A percentile compares a stretch with the other conserved stretches of the same genome.
phyloP scores from a whole-genome alignment of 208 protist genomes.

The Leishmania guyanensis region DNA sequence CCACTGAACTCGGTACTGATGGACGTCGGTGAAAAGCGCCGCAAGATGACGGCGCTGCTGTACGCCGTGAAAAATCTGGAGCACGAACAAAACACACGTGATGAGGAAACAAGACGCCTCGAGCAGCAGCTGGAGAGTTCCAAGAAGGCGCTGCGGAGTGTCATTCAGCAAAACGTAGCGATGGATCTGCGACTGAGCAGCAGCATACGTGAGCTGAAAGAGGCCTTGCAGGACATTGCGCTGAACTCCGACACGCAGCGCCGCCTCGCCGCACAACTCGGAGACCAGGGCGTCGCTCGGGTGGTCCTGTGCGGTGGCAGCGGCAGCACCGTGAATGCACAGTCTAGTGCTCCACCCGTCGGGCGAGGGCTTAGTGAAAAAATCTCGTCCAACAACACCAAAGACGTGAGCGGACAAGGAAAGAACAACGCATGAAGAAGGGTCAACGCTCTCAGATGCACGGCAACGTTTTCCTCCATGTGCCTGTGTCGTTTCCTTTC shows the following conservation, averaged over 20 bases:
- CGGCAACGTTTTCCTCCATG: background rate
- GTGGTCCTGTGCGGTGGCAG: constrained; percentile 34
- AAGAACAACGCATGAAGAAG: background rate
- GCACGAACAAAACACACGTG: constrained; percentile 29
- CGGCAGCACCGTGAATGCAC: background rate
- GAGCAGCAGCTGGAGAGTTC: constrained; percentile 26
- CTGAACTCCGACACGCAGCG: constrained; percentile 52
- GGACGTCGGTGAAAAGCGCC: constrained; percentile 13
- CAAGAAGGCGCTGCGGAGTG: constrained; percentile 32
- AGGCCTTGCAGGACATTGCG: constrained; percentile 68
- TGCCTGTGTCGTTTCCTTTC: background rate
- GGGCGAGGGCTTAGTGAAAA: constrained; percentile 12
- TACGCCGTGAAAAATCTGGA: constrained; percentile 33
- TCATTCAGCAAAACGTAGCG: constrained; percentile 48
- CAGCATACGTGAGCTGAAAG: constrained; percentile 54
- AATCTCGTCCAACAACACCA: background rate
- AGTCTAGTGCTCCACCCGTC: background rate
- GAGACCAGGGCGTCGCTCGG: constrained; percentile 24
- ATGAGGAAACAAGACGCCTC: constrained; percentile 24
- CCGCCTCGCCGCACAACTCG: constrained; percentile 40
- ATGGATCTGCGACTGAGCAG: constrained; percentile 36
- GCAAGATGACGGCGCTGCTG: constrained; percentile 26
- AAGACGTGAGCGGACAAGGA: background rate
- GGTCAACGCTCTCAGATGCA: background rate
- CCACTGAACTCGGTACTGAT: constrained; percentile 22